These are phyloP conservation scores for Dioscorea alata DNA, from an alignment of 106 monocot genomes.

Conservation along the genomic window DNA sequence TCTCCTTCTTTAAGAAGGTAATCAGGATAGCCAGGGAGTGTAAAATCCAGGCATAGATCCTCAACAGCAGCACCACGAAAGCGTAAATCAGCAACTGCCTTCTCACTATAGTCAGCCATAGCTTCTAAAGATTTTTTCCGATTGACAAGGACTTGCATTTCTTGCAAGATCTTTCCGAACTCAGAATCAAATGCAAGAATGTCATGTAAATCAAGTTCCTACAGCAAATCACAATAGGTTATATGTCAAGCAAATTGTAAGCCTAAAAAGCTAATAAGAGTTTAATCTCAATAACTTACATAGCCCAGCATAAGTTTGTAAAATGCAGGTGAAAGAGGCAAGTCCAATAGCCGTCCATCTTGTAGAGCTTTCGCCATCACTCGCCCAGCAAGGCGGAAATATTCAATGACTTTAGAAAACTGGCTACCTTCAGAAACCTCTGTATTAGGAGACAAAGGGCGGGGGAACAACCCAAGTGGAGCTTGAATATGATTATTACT, in stretches of 20 bases:
- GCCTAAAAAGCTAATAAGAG: too few species aligned
- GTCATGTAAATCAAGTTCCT: slow-evolving; percentile 93
- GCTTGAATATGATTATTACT: slow-evolving; percentile 52
- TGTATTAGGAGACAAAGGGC: slow-evolving; percentile 74
- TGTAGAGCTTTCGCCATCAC: slow-evolving; percentile 93
- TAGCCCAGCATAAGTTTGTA: slow-evolving; percentile 89
- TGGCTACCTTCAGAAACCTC: slow-evolving; percentile 61
- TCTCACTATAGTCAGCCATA: slow-evolving; percentile 22
- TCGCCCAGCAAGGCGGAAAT: slow-evolving; percentile 81
- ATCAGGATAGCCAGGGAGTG: slow-evolving; percentile 94
- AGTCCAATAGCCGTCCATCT: slow-evolving; percentile 88
- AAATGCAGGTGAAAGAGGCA: slow-evolving; percentile 77
- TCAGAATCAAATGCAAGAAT: slow-evolving; percentile 92
- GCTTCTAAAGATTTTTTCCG: slow-evolving; percentile 61
- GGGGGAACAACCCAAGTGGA: slow-evolving; percentile 86
- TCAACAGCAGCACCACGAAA: slow-evolving; percentile 78
- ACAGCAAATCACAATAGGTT: background rate
- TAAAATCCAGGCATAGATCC: slow-evolving; percentile 77
- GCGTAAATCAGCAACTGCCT: slow-evolving; percentile 35
- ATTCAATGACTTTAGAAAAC: slow-evolving; percentile 70
- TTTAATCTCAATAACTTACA: slow-evolving; percentile 29
- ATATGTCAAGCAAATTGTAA: too few species aligned
- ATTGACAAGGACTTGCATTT: slow-evolving; percentile 67
- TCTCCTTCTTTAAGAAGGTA: slow-evolving; percentile 71
- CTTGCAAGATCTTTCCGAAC: slow-evolving; percentile 87